Percentiles rank a stretch among this genome's conserved stretches.
Evolutionary conservation across 495 filamentous ascomycete species (phyloP).

Genomic region (Hypoxylon cercidicola): DNA sequence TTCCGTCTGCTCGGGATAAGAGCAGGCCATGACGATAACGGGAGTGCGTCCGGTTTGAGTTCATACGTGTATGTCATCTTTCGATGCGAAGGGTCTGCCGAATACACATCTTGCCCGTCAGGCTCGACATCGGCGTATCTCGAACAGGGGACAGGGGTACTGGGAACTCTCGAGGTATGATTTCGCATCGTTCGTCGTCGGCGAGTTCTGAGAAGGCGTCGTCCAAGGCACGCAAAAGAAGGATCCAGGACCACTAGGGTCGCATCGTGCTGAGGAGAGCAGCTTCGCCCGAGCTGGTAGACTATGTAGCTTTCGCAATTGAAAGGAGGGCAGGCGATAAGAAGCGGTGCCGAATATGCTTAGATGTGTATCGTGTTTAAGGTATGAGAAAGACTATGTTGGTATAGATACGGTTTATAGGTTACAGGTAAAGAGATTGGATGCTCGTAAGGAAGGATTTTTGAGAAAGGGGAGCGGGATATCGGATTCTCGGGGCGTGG

Average conservation of each 20-base stretch:
- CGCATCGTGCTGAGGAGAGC: constrained; percentile 41
- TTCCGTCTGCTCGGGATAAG: constrained; percentile 15
- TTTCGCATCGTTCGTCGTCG: constrained; percentile 46
- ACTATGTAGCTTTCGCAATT: constrained; percentile 19
- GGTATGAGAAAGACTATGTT: constrained; percentile 4
- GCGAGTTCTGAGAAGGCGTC: constrained; percentile 28
- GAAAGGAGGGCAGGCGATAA: constrained; percentile 24
- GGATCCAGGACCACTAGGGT: constrained; percentile 42
- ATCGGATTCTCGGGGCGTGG: constrained; percentile 31
- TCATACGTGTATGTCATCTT: constrained; percentile 28
- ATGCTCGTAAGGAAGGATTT: constrained; percentile 9
- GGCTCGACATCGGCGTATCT: constrained; percentile 32
- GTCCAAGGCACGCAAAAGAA: constrained; percentile 40
- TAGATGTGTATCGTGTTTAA: background rate
- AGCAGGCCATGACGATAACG: constrained; percentile 11
- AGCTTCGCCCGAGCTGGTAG: constrained; percentile 18
- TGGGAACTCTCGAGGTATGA: constrained; percentile 34
- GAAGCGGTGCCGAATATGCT: constrained; percentile 6
- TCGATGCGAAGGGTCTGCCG: constrained; percentile 17
- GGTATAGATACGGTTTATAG: constrained; percentile 16
- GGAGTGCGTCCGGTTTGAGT: constrained; percentile 17
- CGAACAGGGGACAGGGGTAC: constrained; percentile 28
- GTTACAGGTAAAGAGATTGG: constrained; percentile 18
- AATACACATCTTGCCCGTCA: constrained; percentile 33
- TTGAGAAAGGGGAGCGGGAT: constrained; percentile 41